phyloP scores from a whole-genome alignment of 306 rosid genomes.

The Sicyos baderoa region DNA sequence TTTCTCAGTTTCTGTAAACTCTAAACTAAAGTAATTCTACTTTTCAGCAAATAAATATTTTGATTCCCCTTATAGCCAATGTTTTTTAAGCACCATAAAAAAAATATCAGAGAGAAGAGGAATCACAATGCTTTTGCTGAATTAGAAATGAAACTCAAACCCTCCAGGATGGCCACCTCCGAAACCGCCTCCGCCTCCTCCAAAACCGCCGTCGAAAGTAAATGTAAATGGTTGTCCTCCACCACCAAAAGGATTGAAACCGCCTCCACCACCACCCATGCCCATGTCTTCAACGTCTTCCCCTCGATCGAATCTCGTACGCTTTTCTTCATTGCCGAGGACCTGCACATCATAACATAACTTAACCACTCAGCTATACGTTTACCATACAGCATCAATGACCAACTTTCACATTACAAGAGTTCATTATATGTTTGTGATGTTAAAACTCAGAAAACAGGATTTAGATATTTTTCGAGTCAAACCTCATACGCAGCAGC shows the following conservation, averaged over 20 bases:
- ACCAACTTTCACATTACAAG: not conserved
- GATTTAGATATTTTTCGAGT: not conserved
- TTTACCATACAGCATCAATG: conserved; percentile 7
- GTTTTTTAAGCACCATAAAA: not conserved
- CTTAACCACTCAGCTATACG: conserved; percentile 14
- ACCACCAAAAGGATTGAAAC: conserved; percentile 82
- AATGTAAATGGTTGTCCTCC: conserved; percentile 73
- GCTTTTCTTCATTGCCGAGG: conserved; percentile 85
- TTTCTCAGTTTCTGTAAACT: not conserved
- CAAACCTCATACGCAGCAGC: conserved; percentile 95
- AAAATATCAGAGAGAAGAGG: conserved; percentile 7
- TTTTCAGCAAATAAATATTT: conserved; percentile 16
- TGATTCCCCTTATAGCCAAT: not conserved
- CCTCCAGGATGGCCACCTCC: conserved; percentile 59
- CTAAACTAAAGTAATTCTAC: conserved; percentile 6
- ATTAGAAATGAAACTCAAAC: conserved; percentile 66
- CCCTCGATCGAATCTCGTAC: conserved; percentile 80
- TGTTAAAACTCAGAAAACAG: not conserved
- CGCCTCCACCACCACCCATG: conserved; percentile 54
- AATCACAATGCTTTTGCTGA: not conserved
- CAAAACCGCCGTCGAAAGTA: conserved; percentile 46
- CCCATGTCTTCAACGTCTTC: conserved; percentile 93
- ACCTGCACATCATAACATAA: conserved; percentile 34
- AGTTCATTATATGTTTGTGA: not conserved
- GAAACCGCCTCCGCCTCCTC: not conserved